Conservation (phyloP, 345 rosid genomes). For the Eucalyptus pauciflora region DNA sequence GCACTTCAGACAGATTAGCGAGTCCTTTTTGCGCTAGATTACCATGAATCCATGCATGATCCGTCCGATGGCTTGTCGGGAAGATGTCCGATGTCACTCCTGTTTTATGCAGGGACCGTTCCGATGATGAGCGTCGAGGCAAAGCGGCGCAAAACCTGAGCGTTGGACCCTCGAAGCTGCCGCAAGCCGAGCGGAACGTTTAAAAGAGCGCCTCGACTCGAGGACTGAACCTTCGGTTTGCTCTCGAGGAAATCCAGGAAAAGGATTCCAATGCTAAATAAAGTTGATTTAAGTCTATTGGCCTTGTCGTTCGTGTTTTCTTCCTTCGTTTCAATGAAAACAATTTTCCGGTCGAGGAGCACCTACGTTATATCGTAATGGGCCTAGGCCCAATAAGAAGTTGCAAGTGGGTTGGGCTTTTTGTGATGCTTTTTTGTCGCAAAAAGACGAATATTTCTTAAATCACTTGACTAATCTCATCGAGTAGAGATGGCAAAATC, state of each 20-base stretch:
- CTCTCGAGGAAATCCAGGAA: background rate
- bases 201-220: background rate
- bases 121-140: background rate
- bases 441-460: background rate
- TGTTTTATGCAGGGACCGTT: background rate
- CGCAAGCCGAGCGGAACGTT: background rate
- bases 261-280: background rate
- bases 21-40: background rate
- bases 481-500: background rate
- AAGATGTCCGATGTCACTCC: background rate
- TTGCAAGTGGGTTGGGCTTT: background rate
- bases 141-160: background rate
- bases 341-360: background rate
- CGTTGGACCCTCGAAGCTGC: background rate
- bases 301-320: background rate
- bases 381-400: slow-evolving; percentile 41
- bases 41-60: background rate
- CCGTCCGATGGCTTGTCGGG: background rate
- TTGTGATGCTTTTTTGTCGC: background rate
- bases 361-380: background rate
- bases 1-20: background rate
- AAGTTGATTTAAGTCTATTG: background rate
- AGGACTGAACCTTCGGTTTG: background rate
- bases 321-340: background rate
- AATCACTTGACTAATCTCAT: background rate